Evolutionary conservation across 1,284 basidiomycete genomes (phyloP), one percentile per base, ranked within the genome.

Genomic region (Boletus sp.): DNA sequence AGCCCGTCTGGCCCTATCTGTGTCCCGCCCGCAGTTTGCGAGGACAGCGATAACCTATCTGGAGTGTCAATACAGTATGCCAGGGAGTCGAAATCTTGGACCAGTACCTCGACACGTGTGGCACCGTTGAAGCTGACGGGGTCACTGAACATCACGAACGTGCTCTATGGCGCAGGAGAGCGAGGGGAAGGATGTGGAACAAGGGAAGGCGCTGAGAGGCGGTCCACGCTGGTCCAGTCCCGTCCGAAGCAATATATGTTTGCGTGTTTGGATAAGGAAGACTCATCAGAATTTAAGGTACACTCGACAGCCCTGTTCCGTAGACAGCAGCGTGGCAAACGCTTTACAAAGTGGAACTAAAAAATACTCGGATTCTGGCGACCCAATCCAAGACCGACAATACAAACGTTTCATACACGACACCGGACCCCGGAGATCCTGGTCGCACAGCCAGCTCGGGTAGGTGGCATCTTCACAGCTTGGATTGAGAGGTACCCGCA

Each of bases 21-120:
- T 72, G 56, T 74, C 74, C 47, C 65, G 62, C 11, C 72, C 72
- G 43, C 72, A 74, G 23, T 76, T 74, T 1, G 72, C 72, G n/a
- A 74, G 62, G 37, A 74, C 74, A 13, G 74, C 16, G 53, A 76
- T 67, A 58, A 74, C 75, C 72, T 74, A 44, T 64, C 25, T 16
- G 27, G 35, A 25, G 51, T 10, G 21, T 65, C 25, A 60, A 35
- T n/a, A 56, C 30, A 13, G 53, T 16, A 9, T 28, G 6, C 31
- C 13, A 27, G 21, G 28, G 10, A 33, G 9, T 16, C 3, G 8
- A 31, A n/a, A 43, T 11, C 5, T 1, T 25, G 6, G 16, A 52
- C 37, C 40, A 40, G 38, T 28, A 73, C 72, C 72, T 74, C 72
- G 51, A 71, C 59, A 16, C 73, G 74, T 40, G 74, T 74, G 47